Base-by-base conservation (phyloP, 148 eudicot genomes). In the Heliamphora exappendiculata region DNA sequence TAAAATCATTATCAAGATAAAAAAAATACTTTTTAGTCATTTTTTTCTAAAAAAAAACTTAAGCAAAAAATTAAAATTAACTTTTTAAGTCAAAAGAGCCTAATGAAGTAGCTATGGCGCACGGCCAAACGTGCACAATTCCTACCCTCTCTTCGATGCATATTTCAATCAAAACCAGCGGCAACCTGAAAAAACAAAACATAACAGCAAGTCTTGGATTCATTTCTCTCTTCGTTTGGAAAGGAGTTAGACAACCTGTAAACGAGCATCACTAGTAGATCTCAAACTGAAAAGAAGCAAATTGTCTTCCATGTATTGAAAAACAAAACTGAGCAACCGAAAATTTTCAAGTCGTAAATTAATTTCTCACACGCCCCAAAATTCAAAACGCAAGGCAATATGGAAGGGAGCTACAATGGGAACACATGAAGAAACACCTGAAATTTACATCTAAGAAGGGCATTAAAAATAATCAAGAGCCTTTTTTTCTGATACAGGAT, bases 291-390 rank as follows among this genome's bases (percentile, higher is more conserved):
- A 51, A 34, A 24, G 14, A 63, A 26, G 66, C 53, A 72, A 70
- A 71, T 45, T 22, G 70, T 59, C 57, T 37, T 50, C 16, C 62
- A 69, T 78, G 78, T 74, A 78, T 60, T 63, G 22, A 33, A 45
- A n/a, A 74, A 82, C 81, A 78, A 82, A 75, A 69, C 63, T 75
- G 78, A 74, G 67, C 55, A 41, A 65, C 65, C 29, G 75, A 62
- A 64, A 19, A 20, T 34, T 58, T 66, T 65, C 42, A 73, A 42
- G 77, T 72, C 72, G 14, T 36, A 81, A 71, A 41, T 63, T 14
- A 34, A 49, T 49, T 39, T 51, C 26, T 44, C 70, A 58, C 17
- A 47, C 62, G 71, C 54, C 54, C 53, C 55, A 53, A 81, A 72
- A 67, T 47, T 74, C 57, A 24, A 74, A 68, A 74, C 42, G 57